Evolutionary conservation across 2,329 filamentous ascomycete species (phyloP).

Genomic region (Exophiala sideris): DNA sequence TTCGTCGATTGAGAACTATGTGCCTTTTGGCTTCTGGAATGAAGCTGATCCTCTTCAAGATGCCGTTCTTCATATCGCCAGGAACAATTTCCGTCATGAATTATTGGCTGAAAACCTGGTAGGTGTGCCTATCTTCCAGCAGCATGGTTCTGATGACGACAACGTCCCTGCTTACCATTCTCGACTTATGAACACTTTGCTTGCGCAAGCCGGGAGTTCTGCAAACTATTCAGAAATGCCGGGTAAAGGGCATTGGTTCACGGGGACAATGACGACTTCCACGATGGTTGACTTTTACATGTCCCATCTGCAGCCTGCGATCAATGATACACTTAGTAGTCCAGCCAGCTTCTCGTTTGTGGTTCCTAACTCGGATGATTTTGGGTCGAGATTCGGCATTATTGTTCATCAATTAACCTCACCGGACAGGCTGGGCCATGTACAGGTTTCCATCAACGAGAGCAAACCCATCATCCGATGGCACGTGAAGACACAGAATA

Average conservation of each 20-base stretch:
- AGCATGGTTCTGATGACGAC: slow-evolving; percentile 56
- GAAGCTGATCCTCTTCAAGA: slow-evolving; percentile 51
- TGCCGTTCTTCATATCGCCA: slow-evolving; percentile 47
- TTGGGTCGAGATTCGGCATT: slow-evolving; percentile 52
- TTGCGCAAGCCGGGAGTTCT: slow-evolving; percentile 41
- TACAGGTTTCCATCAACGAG: slow-evolving; percentile 37
- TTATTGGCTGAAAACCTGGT: slow-evolving; percentile 50
- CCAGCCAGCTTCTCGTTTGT: slow-evolving; percentile 46
- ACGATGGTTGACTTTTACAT: slow-evolving; percentile 49
- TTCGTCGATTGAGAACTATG: slow-evolving; percentile 57
- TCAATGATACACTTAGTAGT: slow-evolving; percentile 12
- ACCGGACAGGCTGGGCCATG: slow-evolving; percentile 50
- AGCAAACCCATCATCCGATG: slow-evolving; percentile 31
- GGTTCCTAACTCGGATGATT: slow-evolving; percentile 52
- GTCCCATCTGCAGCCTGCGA: slow-evolving; percentile 31
- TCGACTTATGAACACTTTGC: slow-evolving; percentile 50
- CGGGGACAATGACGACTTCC: slow-evolving; percentile 54
- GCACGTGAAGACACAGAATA: slow-evolving; percentile 42
- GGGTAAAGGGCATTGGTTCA: slow-evolving; percentile 52
- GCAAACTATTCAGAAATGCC: slow-evolving; percentile 51
- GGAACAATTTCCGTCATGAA: slow-evolving; percentile 55
- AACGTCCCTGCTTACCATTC: slow-evolving; percentile 60
- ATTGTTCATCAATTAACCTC: slow-evolving; percentile 48
- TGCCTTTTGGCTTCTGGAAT: slow-evolving; percentile 56
- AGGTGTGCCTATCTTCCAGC: slow-evolving; percentile 54